Evolutionary conservation across 2,329 filamentous ascomycete species (phyloP), one percentile per base, ranked within the genome.

Genomic region (Aciculosporium take): DNA sequence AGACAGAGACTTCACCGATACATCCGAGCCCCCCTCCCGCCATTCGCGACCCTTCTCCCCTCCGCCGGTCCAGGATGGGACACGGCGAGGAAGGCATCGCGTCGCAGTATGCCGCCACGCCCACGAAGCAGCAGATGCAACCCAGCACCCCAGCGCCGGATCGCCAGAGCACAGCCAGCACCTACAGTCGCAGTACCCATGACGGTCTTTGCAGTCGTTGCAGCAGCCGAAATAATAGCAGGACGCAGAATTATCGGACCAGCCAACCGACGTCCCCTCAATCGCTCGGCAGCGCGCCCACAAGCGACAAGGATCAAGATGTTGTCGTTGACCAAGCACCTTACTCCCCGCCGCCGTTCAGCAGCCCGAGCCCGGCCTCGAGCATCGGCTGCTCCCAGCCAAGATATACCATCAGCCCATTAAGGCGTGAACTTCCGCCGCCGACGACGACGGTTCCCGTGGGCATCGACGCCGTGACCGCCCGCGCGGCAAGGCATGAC

Each of bases 401-500:
- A 38, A 50, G 52, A 30, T 32, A 24, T 25, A 32, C 40, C 34
- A 40, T 57, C 43, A 59, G 56, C 44, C 57, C 57, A 10, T 48
- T 60, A 27, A 52, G 52, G 29, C 57, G 51, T 24, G 54, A 58
- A 37, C 27, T 55, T 23, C 46, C 45, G 2, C 44, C 31, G 12
- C 39, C 41, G 20, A 51, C 45, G 5, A 34, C 41, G 20, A 51
- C 45, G 5, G 34, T 31, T 7, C 40, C 32, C 34, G 36, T 41
- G 18, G 42, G 38, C 9, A 32, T 37, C 17, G 46, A 46, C 28
- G 35, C 27, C 13, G 39, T 40, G 6, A 48, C 53, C 2, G 52
- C 55, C 18, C 51, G 53, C 18, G 50, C 50, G 10, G 49, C 58
- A 52, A 62, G 60, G 42, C 63, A 71, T 46, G 62, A 66, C 20